Evolutionary conservation across 176 grass and related monocot species (phyloP).

Genomic region (Puccinellia tenuiflora): DNA sequence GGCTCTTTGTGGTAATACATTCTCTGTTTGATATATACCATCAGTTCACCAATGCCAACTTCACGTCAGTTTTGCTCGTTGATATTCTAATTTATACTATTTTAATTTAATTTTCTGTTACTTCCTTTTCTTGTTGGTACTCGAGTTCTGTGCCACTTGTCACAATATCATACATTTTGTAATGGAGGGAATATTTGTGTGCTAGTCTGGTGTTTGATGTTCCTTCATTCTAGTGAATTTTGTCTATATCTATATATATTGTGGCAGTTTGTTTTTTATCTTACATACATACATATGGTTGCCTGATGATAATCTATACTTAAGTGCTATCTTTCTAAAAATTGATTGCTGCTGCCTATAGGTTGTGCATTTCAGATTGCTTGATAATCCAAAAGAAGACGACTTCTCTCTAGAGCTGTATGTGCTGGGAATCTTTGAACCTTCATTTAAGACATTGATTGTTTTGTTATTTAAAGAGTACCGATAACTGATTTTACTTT

Average conservation of each 20-base stretch:
- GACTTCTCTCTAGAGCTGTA: slow-evolving; percentile 73
- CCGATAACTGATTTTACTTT: slow-evolving; percentile 16
- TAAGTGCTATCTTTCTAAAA: not conserved
- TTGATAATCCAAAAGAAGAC: slow-evolving; percentile 68
- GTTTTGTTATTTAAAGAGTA: not conserved
- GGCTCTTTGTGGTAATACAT: slow-evolving; percentile 3
- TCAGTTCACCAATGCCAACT: not conserved
- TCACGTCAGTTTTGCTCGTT: not conserved
- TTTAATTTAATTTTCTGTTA: not conserved
- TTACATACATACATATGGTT: not conserved
- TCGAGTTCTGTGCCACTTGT: not conserved
- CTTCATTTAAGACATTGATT: not conserved
- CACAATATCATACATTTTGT: not conserved
- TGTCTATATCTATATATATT: not conserved
- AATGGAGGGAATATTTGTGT: not conserved
- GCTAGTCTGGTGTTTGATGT: slow-evolving; percentile 5
- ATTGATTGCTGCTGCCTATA: slow-evolving; percentile 17
- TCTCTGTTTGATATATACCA: not conserved
- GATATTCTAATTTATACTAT: not conserved
- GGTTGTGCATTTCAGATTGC: slow-evolving; percentile 61
- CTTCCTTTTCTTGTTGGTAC: not conserved
- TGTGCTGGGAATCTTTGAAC: slow-evolving; percentile 18
- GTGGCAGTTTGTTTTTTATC: not conserved
- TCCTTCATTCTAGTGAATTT: not conserved
- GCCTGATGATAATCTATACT: not conserved